Percentiles rank a stretch among this genome's conserved stretches.
Conservation (phyloP, 257 asterid genomes). For the Nicotiana knightiana region DNA sequence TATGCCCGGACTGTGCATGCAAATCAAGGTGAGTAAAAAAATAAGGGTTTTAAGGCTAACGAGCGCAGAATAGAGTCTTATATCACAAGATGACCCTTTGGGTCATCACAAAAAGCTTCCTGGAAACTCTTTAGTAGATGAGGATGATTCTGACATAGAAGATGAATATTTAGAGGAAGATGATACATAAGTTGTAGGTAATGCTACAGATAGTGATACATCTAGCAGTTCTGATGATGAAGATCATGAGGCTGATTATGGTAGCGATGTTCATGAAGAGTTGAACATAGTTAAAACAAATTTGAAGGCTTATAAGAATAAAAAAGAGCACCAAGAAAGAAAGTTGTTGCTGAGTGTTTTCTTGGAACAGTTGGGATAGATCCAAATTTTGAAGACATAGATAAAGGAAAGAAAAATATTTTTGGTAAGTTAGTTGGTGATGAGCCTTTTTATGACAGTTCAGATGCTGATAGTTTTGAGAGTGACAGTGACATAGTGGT, state of each 20-base stretch:
- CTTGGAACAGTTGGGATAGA: neutral
- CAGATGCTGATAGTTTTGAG: neutral
- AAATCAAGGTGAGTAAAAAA: too few species aligned
- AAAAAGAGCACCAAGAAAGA: neutral
- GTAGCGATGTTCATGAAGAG: neutral
- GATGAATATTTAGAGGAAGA: neutral
- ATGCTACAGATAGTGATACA: neutral
- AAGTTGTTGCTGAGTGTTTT: neutral
- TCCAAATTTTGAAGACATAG: neutral
- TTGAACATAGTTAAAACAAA: neutral
- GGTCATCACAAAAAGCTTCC: too few species aligned
- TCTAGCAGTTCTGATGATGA: neutral
- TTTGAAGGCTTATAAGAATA: neutral
- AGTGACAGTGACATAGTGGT: neutral
- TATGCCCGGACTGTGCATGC: too few species aligned
- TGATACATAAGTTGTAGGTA: neutral
- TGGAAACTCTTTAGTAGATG: neutral
- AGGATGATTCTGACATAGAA: neutral
- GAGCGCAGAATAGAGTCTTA: too few species aligned
- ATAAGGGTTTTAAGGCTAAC: too few species aligned
- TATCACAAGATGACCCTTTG: too few species aligned
- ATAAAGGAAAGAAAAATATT: neutral
- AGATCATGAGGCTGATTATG: neutral
- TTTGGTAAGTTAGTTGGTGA: neutral
- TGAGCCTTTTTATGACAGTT: neutral